Conservation (phyloP, 1,284 basidiomycete genomes). For the Boletus putidus region DNA sequence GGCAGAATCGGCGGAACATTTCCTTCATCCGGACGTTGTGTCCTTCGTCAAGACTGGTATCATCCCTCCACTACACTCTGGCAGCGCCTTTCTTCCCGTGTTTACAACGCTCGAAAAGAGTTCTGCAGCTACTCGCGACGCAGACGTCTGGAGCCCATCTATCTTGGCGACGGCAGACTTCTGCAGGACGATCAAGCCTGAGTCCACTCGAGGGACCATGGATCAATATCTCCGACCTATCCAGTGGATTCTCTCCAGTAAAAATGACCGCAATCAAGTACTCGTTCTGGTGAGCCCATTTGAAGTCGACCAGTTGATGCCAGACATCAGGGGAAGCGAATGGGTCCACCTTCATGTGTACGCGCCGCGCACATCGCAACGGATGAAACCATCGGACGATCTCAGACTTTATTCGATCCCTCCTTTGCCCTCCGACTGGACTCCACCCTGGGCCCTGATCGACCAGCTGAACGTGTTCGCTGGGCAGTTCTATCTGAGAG, state of each 20-base stretch:
- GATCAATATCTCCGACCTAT: conserved; percentile 43
- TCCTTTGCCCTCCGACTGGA: conserved; percentile 1
- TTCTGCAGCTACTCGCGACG: background rate
- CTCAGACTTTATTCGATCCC: conserved; percentile 40
- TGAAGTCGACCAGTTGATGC: conserved; percentile 45
- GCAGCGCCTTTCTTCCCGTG: background rate
- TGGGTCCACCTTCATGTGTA: conserved; percentile 44
- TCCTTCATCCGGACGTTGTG: conserved; percentile 18
- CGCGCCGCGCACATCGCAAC: conserved; percentile 38
- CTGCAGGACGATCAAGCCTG: background rate
- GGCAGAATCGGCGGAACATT: conserved; percentile 9
- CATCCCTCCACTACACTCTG: background rate
- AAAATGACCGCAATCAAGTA: background rate
- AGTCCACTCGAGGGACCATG: background rate
- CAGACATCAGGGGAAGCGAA: conserved; percentile 37
- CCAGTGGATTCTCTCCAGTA: conserved; percentile 43
- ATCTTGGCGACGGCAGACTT: background rate
- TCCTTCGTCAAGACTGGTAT: conserved; percentile 26
- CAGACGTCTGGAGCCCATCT: conserved; percentile 12
- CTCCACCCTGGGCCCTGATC: background rate
- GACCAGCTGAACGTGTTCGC: background rate
- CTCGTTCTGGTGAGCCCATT: conserved; percentile 45
- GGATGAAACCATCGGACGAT: conserved; percentile 42
- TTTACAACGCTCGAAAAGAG: conserved; percentile 9
- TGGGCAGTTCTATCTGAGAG: background rate